phyloP scores from a whole-genome alignment of 257 asterid genomes.

The Capsicum chinense region DNA sequence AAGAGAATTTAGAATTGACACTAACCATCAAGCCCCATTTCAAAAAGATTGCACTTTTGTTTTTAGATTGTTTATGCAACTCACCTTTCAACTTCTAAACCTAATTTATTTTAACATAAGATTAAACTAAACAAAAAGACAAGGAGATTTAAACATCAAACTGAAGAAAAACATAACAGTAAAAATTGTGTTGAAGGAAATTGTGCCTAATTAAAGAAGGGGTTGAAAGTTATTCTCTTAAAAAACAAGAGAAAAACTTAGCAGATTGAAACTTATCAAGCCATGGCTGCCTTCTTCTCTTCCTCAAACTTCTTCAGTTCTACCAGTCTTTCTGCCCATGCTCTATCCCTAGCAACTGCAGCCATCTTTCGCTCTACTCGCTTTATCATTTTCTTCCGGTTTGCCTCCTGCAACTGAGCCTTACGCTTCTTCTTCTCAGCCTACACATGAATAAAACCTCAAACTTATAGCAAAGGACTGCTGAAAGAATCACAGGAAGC shows the following conservation, averaged over 20 bases:
- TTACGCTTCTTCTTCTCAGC: conserved; percentile 82
- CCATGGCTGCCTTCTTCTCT: conserved; percentile 64
- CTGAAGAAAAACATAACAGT: not conserved
- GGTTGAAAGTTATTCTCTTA: not conserved
- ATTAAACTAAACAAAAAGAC: not conserved
- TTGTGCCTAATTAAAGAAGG: not conserved
- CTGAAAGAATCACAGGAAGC: not conserved
- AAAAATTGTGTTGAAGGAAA: not conserved
- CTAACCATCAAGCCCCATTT: not conserved
- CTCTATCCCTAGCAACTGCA: conserved; percentile 92
- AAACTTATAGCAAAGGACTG: not conserved
- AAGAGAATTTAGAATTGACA: too few relatives aligned
- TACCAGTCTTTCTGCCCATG: conserved; percentile 79
- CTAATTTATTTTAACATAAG: not conserved
- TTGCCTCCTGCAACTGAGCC: conserved; percentile 77
- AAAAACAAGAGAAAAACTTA: not conserved
- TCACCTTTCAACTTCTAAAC: not conserved
- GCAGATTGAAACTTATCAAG: conserved; percentile 33
- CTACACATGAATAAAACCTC: conserved; percentile 37
- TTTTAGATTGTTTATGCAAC: not conserved
- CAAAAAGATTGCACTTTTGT: not conserved
- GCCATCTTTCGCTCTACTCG: conserved; percentile 96
- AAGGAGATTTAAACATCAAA: not conserved
- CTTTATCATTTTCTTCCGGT: conserved; percentile 61
- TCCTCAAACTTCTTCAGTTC: conserved; percentile 83